phyloP scores from a whole-genome alignment of 495 filamentous ascomycete genomes.

The Rhizodiscina lignyota region DNA sequence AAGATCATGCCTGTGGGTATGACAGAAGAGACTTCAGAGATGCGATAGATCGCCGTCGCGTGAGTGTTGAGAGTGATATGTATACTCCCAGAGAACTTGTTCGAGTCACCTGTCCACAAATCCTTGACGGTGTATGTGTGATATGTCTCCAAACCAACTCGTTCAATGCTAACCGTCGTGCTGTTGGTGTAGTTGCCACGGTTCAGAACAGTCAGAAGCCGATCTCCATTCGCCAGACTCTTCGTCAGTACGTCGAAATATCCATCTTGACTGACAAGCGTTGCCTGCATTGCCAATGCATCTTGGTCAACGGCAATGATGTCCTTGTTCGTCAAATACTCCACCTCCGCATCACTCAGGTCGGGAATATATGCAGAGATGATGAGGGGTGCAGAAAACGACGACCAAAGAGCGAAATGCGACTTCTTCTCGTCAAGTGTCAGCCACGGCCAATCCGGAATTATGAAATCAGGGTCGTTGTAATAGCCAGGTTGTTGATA shows the following conservation, averaged over 20 bases:
- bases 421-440: slow-evolving; percentile 22
- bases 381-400: slow-evolving; percentile 24
- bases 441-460: slow-evolving; percentile 23
- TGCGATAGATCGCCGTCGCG: no score
- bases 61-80: no score
- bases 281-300: slow-evolving; percentile 23
- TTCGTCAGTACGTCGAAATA: slow-evolving; percentile 9
- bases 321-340: slow-evolving; percentile 20
- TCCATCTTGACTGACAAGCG: slow-evolving; percentile 22
- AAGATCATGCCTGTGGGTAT: no score
- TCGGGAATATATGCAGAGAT: slow-evolving; percentile 26
- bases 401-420: slow-evolving; percentile 28
- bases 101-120: no score
- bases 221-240: slow-evolving; percentile 10
- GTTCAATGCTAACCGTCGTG: no score
- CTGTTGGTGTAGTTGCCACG: no score
- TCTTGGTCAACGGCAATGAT: slow-evolving; percentile 27
- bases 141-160: no score
- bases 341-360: slow-evolving; percentile 18
- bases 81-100: no score
- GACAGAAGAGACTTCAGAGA: no score
- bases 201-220: slow-evolving; percentile 8
- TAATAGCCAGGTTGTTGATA: slow-evolving; percentile 28
- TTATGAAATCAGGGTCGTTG: slow-evolving; percentile 30
- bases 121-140: no score